Evolutionary conservation across 768 basidiomycete species (phyloP).

Genomic region (Russula emetica): DNA sequence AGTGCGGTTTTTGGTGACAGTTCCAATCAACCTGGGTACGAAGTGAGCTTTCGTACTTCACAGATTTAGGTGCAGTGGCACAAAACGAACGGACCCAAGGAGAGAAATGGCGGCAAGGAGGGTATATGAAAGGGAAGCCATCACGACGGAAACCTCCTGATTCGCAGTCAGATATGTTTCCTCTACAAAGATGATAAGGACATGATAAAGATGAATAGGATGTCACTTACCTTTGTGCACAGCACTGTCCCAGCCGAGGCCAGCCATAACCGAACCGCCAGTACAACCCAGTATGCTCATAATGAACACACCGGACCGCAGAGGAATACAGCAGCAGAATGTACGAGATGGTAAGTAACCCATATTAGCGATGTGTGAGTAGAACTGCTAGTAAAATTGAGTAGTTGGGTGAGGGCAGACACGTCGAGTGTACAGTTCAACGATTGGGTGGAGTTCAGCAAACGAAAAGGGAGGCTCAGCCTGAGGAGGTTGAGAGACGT

Average conservation of each 20-base stretch:
- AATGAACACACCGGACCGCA: conserved; percentile 59
- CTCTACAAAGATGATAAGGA: conserved; percentile 6
- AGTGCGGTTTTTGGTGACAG: conserved; percentile 39
- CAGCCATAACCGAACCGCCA: conserved; percentile 44
- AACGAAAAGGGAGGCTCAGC: conserved; percentile 25
- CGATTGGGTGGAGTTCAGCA: conserved; percentile 3
- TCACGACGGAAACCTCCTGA: conserved; percentile 19
- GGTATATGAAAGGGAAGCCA: conserved; percentile 18
- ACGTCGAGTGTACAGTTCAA: conserved; percentile 2
- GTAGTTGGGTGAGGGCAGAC: not conserved
- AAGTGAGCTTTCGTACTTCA: not conserved
- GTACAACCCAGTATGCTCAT: conserved; percentile 43
- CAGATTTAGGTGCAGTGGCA: not conserved
- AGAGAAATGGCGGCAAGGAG: conserved; percentile 14
- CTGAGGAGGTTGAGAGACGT: not conserved
- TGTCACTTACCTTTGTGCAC: conserved; percentile 42
- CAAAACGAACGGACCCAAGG: conserved; percentile 22
- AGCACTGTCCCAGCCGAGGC: conserved; percentile 46
- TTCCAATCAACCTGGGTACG: conserved; percentile 41
- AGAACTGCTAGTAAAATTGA: not conserved
- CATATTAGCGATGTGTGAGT: conserved; percentile 33
- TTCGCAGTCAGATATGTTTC: conserved; percentile 14
- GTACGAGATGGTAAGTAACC: conserved; percentile 49
- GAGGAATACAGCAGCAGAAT: conserved; percentile 64
- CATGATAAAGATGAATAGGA: not conserved